Conservation (phyloP, 768 basidiomycete genomes). For the Albatrellus ellisii region DNA sequence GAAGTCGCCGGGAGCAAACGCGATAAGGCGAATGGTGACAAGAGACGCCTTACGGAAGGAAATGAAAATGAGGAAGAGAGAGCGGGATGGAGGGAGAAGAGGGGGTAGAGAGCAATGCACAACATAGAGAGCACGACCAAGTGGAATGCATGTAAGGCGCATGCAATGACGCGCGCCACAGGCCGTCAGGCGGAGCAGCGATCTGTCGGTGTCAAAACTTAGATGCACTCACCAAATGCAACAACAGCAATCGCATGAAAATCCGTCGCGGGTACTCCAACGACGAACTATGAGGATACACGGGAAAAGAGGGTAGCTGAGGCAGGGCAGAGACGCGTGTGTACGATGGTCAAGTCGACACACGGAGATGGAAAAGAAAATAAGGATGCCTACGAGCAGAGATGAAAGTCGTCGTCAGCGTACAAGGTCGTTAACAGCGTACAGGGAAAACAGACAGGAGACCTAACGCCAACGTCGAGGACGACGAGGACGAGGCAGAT, state of each 20-base stretch:
- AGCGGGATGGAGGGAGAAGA: background rate
- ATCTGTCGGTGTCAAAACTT: background rate
- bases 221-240: background rate
- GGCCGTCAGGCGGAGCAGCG: too few species aligned
- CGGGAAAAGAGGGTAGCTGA: constrained; percentile 21
- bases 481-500: constrained; percentile 16
- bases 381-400: constrained; percentile 7
- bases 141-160: background rate
- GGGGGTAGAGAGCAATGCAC: background rate
- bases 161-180: background rate
- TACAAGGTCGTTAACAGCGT: constrained; percentile 24
- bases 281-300: background rate
- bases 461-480: too few species aligned
- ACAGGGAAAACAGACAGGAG: constrained; percentile 13
- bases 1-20: background rate
- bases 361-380: background rate
- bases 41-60: constrained; percentile 1
- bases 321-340: background rate
- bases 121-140: background rate
- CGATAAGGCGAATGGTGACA: background rate
- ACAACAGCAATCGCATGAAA: background rate
- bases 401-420: constrained; percentile 13
- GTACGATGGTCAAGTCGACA: constrained; percentile 9
- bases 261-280: too few species aligned
- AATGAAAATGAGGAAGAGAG: background rate